Conservation (phyloP, 345 rosid species). For the Brassica napus region DNA sequence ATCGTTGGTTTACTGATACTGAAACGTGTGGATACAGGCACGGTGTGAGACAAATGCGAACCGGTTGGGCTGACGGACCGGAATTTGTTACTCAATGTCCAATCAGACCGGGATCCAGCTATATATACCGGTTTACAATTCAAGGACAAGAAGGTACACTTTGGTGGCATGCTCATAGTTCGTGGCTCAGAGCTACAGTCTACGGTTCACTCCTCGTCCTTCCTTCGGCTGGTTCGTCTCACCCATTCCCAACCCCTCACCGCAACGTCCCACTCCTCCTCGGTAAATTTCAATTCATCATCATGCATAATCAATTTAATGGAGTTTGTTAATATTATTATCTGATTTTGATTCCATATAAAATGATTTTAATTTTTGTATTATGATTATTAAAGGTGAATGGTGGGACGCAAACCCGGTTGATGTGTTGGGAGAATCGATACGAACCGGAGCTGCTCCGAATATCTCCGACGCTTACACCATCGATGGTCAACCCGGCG, state of each 20-base stretch:
- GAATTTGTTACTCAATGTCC: constrained; percentile 96
- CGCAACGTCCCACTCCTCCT: constrained; percentile 76
- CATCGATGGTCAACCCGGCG: constrained; percentile 95
- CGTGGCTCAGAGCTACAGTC: constrained; percentile 97
- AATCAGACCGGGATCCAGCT: constrained; percentile 81
- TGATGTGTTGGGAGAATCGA: constrained; percentile 71
- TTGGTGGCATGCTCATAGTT: constrained; percentile 99
- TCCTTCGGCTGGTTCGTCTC: constrained; percentile 66
- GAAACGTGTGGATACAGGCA: constrained; percentile 55
- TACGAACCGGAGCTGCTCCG: constrained; percentile 77
- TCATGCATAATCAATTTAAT: not conserved
- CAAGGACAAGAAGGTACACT: constrained; percentile 92
- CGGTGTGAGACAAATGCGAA: constrained; percentile 81
- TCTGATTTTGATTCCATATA: not conserved
- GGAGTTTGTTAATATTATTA: not conserved
- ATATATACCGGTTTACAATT: constrained; percentile 83
- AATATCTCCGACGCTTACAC: constrained; percentile 81
- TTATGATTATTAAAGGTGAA: constrained; percentile 57
- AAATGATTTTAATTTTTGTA: constrained; percentile 6
- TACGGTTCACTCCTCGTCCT: constrained; percentile 77
- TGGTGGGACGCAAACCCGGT: constrained; percentile 96
- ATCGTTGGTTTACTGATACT: not conserved
- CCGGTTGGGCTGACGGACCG: constrained; percentile 98
- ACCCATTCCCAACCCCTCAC: constrained; percentile 75
- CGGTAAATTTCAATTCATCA: constrained; percentile 46